Evolutionary conservation across 352 stramenopile genomes (phyloP).

Genomic region (Blastocystis sp.): DNA sequence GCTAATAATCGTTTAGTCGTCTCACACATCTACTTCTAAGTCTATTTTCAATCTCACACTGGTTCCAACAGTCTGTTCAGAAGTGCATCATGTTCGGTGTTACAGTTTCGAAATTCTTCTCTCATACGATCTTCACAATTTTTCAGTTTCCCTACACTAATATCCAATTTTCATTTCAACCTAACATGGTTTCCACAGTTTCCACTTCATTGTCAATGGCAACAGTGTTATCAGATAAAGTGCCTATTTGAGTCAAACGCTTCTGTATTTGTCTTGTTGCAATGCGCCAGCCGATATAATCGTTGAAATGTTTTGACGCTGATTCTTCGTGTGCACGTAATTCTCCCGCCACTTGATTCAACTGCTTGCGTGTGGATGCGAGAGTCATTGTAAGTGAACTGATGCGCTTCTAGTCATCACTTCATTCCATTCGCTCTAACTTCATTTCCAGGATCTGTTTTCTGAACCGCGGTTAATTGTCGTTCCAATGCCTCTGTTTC

Average conservation of each 20-base stretch:
- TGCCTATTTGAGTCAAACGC: neutral
- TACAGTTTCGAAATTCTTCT: neutral
- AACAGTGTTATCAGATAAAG: neutral
- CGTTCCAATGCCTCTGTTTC: neutral
- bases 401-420: neutral
- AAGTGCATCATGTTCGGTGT: neutral
- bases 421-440: neutral
- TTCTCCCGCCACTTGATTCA: neutral
- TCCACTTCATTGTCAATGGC: neutral
- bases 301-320: neutral
- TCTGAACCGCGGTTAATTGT: neutral
- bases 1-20: neutral
- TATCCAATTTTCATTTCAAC: too few species aligned
- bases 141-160: neutral
- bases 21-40: neutral
- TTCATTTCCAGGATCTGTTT: neutral
- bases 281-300: slow-evolving; percentile 13
- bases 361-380: neutral
- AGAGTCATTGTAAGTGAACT: neutral
- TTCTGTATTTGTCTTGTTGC: neutral
- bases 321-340: neutral
- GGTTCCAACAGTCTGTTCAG: neutral
- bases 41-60: neutral
- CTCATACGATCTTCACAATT: neutral
- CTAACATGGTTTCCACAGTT: neutral